These are phyloP conservation scores for Cercospora sp. DNA, from an alignment of 2,329 filamentous ascomycete species.

Conservation along the genomic window DNA sequence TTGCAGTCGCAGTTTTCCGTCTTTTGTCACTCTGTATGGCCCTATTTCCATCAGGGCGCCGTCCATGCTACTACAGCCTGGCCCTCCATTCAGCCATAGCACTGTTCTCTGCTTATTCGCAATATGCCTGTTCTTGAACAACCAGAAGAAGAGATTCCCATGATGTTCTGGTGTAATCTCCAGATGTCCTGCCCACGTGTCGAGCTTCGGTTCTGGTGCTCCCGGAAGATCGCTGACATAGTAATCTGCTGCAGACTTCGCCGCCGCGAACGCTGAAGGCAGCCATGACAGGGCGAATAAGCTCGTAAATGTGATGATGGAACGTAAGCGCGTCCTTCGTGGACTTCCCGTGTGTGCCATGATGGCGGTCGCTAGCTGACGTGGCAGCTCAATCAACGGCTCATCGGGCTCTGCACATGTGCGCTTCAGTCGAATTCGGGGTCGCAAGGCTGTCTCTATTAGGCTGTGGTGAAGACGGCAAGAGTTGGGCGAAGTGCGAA, in stretches of 20 bases:
- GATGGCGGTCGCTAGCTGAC: slow-evolving; percentile 17
- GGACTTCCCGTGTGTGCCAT: slow-evolving; percentile 22
- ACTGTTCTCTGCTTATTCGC: slow-evolving; percentile 87
- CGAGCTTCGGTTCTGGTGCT: slow-evolving; percentile 72
- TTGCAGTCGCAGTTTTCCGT: slow-evolving; percentile 72
- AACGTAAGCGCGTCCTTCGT: slow-evolving; percentile 19
- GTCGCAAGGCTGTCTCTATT: background rate
- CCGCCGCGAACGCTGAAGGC: slow-evolving; percentile 37
- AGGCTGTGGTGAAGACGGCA: background rate
- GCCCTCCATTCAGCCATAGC: slow-evolving; percentile 95
- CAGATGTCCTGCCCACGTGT: slow-evolving; percentile 98
- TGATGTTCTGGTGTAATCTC: slow-evolving; percentile 82
- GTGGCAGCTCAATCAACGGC: slow-evolving; percentile 23
- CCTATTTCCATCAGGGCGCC: slow-evolving; percentile 95
- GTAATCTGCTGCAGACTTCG: slow-evolving; percentile 77
- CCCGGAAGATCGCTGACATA: slow-evolving; percentile 85
- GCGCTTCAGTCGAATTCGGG: background rate
- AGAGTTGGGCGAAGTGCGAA: background rate
- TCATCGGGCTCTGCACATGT: slow-evolving; percentile 15
- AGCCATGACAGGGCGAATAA: slow-evolving; percentile 26
- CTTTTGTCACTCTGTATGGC: slow-evolving; percentile 80
- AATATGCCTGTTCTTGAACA: slow-evolving; percentile 93
- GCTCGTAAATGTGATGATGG: slow-evolving; percentile 19
- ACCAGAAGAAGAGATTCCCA: slow-evolving; percentile 98
- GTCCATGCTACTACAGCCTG: slow-evolving; percentile 96